Conservation (phyloP, 2,329 filamentous ascomycete genomes). For the Byssoonygena ceratinophila region DNA sequence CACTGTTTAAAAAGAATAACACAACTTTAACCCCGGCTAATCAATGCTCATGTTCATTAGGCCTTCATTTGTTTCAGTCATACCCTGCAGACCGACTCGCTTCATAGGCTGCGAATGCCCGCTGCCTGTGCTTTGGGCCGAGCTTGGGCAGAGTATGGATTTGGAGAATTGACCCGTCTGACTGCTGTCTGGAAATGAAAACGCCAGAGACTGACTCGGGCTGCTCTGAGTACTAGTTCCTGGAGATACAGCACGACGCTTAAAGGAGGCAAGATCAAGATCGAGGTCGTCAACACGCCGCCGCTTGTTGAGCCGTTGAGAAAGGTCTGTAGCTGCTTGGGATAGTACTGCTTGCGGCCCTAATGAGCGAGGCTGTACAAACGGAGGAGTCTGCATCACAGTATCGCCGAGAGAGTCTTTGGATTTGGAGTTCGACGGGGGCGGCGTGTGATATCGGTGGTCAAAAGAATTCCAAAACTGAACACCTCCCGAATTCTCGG, state of each 20-base stretch:
- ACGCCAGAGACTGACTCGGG: conserved; percentile 36
- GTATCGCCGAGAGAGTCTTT: conserved; percentile 31
- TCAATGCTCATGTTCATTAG: conserved; percentile 97
- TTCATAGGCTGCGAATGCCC: conserved; percentile 39
- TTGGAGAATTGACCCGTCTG: conserved; percentile 25
- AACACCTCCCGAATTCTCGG: conserved; percentile 60
- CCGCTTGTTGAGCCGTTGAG: conserved; percentile 41
- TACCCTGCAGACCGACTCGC: conserved; percentile 74
- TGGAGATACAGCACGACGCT: conserved; percentile 81
- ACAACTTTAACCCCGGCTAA: conserved; percentile 34
- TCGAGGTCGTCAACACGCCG: conserved; percentile 76
- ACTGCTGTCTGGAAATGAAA: conserved; percentile 32
- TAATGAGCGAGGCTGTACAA: conserved; percentile 19
- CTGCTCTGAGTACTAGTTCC: conserved; percentile 86
- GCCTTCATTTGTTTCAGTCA: conserved; percentile 90
- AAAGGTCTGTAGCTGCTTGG: conserved; percentile 11
- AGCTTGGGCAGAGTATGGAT: conserved; percentile 1
- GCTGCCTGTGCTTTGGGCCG: conserved; percentile 33
- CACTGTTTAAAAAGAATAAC: not conserved
- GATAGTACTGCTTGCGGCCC: conserved; percentile 12
- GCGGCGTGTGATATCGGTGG: conserved; percentile 55
- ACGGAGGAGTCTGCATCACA: conserved; percentile 30
- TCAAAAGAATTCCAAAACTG: conserved; percentile 74
- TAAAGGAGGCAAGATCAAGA: conserved; percentile 77
- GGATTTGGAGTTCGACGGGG: conserved; percentile 37